Conservation (phyloP, 495 filamentous ascomycete genomes). For the Aspergillus egyptiacus region DNA sequence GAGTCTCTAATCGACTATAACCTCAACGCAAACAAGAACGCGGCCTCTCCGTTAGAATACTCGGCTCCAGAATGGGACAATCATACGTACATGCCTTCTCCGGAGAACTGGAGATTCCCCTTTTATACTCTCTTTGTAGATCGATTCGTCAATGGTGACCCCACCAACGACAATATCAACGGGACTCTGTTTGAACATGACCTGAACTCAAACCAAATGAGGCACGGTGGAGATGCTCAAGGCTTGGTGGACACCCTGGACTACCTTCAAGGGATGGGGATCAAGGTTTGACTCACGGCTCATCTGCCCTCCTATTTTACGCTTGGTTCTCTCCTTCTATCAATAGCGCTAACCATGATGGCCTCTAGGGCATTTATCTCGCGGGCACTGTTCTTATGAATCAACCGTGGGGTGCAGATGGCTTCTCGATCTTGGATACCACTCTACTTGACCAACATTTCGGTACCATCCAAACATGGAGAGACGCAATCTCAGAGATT, state of each 20-base stretch:
- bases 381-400: conserved; percentile 67
- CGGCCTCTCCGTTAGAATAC: conserved; percentile 56
- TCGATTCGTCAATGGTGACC: conserved; percentile 67
- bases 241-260: conserved; percentile 63
- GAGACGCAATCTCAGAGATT: conserved; percentile 57
- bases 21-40: conserved; percentile 57
- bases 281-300: conserved; percentile 50
- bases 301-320: not conserved
- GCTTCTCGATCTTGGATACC: conserved; percentile 62
- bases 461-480: conserved; percentile 59
- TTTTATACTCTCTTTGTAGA: conserved; percentile 68
- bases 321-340: not conserved
- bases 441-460: conserved; percentile 67
- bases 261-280: conserved; percentile 69
- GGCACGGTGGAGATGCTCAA: conserved; percentile 65
- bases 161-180: conserved; percentile 65
- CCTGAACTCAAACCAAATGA: conserved; percentile 60
- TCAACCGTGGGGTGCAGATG: conserved; percentile 62
- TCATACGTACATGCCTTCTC: conserved; percentile 52
- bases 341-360: conserved; percentile 6
- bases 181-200: conserved; percentile 66
- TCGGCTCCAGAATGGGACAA: conserved; percentile 50
- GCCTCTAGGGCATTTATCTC: conserved; percentile 55
- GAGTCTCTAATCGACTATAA: conserved; percentile 50
- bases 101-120: conserved; percentile 64